phyloP scores from a whole-genome alignment of 768 basidiomycete species.

The Termitomyces sp. region DNA sequence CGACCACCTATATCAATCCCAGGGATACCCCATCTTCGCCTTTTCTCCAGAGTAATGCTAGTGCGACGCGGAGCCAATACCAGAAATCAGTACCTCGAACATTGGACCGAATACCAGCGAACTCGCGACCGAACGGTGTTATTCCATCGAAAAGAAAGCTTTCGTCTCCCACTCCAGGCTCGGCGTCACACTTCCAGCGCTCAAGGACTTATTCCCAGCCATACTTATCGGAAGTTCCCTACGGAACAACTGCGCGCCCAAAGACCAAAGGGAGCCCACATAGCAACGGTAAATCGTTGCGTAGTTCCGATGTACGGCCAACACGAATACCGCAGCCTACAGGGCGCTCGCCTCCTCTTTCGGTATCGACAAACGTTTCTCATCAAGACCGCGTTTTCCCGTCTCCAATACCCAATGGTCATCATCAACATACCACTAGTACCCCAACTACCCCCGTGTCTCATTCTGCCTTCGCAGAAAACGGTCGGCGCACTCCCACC shows the following conservation, averaged over 20 bases:
- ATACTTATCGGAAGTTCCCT: slow-evolving; percentile 39
- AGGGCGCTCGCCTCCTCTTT: slow-evolving; percentile 29
- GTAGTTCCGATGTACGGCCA: slow-evolving; percentile 42
- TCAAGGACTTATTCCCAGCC: slow-evolving; percentile 68
- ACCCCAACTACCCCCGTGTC: slow-evolving; percentile 11
- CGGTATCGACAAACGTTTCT: slow-evolving; percentile 17
- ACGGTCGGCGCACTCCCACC: slow-evolving; percentile 5
- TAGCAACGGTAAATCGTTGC: slow-evolving; percentile 44
- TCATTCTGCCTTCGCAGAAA: slow-evolving; percentile 7
- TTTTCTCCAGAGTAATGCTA: slow-evolving; percentile 24
- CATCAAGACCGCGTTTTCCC: slow-evolving; percentile 18
- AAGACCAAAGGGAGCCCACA: slow-evolving; percentile 26
- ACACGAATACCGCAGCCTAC: slow-evolving; percentile 50
- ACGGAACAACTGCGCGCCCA: slow-evolving; percentile 28
- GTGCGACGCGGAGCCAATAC: slow-evolving; percentile 14
- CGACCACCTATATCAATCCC: slow-evolving; percentile 1
- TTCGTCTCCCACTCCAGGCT: slow-evolving; percentile 19
- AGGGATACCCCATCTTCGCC: slow-evolving; percentile 15
- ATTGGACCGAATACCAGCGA: slow-evolving; percentile 20
- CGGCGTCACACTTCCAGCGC: slow-evolving; percentile 39
- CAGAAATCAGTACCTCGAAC: slow-evolving; percentile 15
- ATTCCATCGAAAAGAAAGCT: slow-evolving; percentile 30
- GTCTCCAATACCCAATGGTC: slow-evolving; percentile 17
- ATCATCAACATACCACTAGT: slow-evolving; percentile 21
- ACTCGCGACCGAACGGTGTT: slow-evolving; percentile 29